A percentile compares a stretch with the other conserved stretches of the same genome.
Conservation (phyloP, 805 yeast species). For the Yarrowia osloensis region DNA sequence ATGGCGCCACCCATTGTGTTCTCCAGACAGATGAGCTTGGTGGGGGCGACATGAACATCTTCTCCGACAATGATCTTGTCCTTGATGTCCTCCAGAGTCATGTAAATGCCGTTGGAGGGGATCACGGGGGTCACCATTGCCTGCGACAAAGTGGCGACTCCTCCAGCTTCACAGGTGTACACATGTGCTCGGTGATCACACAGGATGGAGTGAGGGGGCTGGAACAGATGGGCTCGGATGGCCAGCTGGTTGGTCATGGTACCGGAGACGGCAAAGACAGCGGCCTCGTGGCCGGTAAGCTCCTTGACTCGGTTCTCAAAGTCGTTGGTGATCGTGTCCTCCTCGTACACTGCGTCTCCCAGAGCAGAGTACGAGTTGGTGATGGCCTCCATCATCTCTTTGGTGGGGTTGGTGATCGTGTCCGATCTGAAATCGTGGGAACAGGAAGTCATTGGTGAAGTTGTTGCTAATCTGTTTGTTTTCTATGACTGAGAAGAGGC, state of each 20-base stretch:
- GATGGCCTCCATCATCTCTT: constrained; percentile 66
- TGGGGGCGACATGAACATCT: constrained; percentile 87
- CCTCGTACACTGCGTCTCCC: constrained; percentile 90
- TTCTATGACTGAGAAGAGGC: background rate
- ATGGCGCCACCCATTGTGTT: constrained; percentile 85
- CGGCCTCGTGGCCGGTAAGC: constrained; percentile 78
- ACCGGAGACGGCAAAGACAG: constrained; percentile 82
- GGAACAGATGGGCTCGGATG: constrained; percentile 67
- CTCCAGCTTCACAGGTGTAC: constrained; percentile 85
- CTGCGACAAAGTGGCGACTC: constrained; percentile 82
- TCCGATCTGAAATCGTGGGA: constrained; percentile 51
- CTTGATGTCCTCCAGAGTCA: constrained; percentile 78
- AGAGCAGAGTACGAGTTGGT: constrained; percentile 46
- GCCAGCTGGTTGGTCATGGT: constrained; percentile 90
- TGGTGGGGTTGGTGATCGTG: constrained; percentile 87
- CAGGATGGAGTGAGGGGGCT: constrained; percentile 82
- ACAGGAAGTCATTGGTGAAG: background rate
- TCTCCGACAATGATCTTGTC: constrained; percentile 70
- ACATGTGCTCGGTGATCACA: constrained; percentile 89
- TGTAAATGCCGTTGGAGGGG: constrained; percentile 72
- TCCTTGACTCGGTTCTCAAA: constrained; percentile 66
- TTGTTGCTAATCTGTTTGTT: background rate
- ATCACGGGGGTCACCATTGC: constrained; percentile 86
- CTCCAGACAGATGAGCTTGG: constrained; percentile 79
- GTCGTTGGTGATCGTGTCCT: constrained; percentile 68